Percentiles rank a stretch among this genome's conserved stretches.
phyloP scores from a whole-genome alignment of 768 basidiomycete species.

The Rhodotorula diobovata region DNA sequence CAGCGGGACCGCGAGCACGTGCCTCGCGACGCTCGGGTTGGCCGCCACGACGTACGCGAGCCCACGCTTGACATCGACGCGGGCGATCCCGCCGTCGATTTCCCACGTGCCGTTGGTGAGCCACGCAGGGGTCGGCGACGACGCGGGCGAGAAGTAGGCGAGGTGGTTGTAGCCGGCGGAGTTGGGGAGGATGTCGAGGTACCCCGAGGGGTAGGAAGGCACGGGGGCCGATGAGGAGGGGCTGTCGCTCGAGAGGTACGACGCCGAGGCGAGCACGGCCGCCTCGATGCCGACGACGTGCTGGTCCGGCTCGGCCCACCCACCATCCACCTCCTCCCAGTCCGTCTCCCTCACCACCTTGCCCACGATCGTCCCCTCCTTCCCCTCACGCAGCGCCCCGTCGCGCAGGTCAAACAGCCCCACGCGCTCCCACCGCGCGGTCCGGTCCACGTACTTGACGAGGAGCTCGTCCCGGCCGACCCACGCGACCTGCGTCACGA shows the following conservation, averaged over 20 bases:
- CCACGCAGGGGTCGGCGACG: constrained; percentile 66
- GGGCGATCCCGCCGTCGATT: constrained; percentile 68
- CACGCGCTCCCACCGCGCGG: constrained; percentile 73
- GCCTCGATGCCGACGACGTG: constrained; percentile 50
- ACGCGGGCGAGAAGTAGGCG: constrained; percentile 78
- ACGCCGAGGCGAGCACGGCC: constrained; percentile 3
- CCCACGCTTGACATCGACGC: constrained; percentile 63
- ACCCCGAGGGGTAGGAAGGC: constrained; percentile 50
- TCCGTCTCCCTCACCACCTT: constrained; percentile 70
- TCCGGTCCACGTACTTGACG: constrained; percentile 79
- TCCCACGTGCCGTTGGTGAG: constrained; percentile 88
- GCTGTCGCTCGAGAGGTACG: not conserved
- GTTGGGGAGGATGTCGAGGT: constrained; percentile 84
- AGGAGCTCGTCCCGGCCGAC: constrained; percentile 68
- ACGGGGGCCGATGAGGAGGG: not conserved
- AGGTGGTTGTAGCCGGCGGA: constrained; percentile 80
- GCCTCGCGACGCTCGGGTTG: constrained; percentile 72
- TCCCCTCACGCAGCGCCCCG: constrained; percentile 14
- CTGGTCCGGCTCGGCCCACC: constrained; percentile 87
- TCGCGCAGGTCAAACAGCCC: constrained; percentile 61
- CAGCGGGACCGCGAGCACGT: constrained; percentile 74
- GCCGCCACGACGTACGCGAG: constrained; percentile 87
- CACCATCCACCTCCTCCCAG: constrained; percentile 82
- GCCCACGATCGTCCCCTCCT: constrained; percentile 51
- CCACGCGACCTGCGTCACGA: constrained; percentile 83